A percentile compares a stretch with the other conserved stretches of the same genome.
Conservation (phyloP, 108 stramenopile species). For the Aurantiochytrium sp. region DNA sequence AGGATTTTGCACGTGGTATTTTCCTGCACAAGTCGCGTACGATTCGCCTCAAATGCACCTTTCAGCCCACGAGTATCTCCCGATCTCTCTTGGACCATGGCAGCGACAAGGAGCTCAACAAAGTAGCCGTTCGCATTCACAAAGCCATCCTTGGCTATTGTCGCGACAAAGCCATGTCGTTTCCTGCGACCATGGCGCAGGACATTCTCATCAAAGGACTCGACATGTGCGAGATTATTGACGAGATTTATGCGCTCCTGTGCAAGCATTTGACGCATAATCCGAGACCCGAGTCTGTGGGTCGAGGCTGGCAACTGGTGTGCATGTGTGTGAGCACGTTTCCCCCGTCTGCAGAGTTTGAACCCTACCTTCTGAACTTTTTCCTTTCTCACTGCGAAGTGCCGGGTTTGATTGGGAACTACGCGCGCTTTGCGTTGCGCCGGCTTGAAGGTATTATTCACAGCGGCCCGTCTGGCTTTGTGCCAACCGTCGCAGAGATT, state of each 20-base stretch:
- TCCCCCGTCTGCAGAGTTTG: constrained; percentile 52
- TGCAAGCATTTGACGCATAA: constrained; percentile 55
- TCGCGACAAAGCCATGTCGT: constrained; percentile 58
- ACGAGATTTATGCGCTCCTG: constrained; percentile 54
- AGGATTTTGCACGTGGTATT: constrained; percentile 47
- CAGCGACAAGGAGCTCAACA: constrained; percentile 34
- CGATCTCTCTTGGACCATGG: constrained; percentile 46
- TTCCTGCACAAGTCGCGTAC: constrained; percentile 45
- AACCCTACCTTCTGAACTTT: constrained; percentile 57
- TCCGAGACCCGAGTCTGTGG: constrained; percentile 44
- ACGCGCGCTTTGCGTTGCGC: constrained; percentile 50
- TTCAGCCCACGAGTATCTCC: constrained; percentile 39
- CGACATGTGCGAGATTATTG: constrained; percentile 43
- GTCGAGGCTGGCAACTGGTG: constrained; percentile 58
- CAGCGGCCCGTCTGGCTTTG: constrained; percentile 47
- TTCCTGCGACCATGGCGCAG: constrained; percentile 58
- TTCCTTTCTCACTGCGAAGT: constrained; percentile 42
- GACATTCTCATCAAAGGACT: constrained; percentile 57
- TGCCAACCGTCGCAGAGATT: constrained; percentile 58
- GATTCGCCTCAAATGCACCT: constrained; percentile 47
- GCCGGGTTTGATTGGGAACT: constrained; percentile 41
- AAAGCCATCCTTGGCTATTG: constrained; percentile 61
- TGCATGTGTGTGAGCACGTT: constrained; percentile 62
- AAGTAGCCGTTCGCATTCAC: constrained; percentile 47
- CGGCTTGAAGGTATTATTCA: constrained; percentile 55